Base-by-base conservation (phyloP, 129 eudicot genomes). In the Artemisia argyi region DNA sequence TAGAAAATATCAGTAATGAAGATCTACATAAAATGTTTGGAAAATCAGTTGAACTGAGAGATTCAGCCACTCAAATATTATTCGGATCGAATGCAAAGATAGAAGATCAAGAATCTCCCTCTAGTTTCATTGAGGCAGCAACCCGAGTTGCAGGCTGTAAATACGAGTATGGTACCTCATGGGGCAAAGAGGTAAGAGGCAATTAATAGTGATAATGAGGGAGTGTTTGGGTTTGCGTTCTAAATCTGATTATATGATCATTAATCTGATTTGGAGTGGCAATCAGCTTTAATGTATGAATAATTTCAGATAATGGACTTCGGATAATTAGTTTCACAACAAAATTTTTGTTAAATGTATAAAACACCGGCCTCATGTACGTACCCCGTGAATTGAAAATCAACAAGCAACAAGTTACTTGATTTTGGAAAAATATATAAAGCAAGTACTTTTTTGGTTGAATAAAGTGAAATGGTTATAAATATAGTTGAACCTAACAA, bases 141-240 rank as follows among this genome's bases (percentile, higher is more conserved):
- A 64, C 2, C 11, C 50, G 68, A 8, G 79, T 84, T 71, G 84
- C 88, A 1, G 66, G 76, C 3, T 89, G 85, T 63, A 69, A 57
- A 60, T 89, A 86, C 15, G 96, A 89, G 50, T 69, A 76, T 42
- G 83, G 80, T 57, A 84, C 96, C 59, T 11, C 13, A 2, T 89
- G 92, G 92, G 96, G 96, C 0, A 76, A 48, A 54, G 69, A 84
- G 87, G 94, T 79, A 49, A 61, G 57, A 3, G 20, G 8, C 20
- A 56, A 2, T 32, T 32, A 32, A 39, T 35, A 26, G 3, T 3
- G 30, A 26, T 26, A 26, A 3, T 26, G 3, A 26, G 3, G 30
- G 30, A 26, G 30, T 26, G 77, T 89, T 84, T 16, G 92, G 84
- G 49, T 69, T 75, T 53, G 84, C 30, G 30, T 26, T 2, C 30